Percentiles rank a stretch among this genome's conserved stretches.
These are phyloP conservation scores for Yamadazyma blattariae DNA, from an alignment of 1,139 yeast species.

Conservation along the genomic window DNA sequence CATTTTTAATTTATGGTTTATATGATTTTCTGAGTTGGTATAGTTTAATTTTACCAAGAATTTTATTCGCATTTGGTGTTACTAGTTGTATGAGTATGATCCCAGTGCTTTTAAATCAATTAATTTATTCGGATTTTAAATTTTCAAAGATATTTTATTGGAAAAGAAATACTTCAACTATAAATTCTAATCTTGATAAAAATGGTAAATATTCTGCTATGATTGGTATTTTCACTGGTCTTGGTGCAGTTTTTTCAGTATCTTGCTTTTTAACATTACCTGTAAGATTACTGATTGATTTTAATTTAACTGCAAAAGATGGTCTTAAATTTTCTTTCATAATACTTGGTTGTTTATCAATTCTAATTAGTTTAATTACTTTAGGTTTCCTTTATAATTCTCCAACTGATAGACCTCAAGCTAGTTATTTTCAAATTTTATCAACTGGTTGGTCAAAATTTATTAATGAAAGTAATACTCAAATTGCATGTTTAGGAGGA, in stretches of 20 bases:
- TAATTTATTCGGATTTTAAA: slow-evolving; percentile 44
- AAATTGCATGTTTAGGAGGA: slow-evolving; percentile 59
- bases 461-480: slow-evolving; percentile 28
- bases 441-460: slow-evolving; percentile 43
- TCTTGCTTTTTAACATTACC: slow-evolving; percentile 49
- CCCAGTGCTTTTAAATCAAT: slow-evolving; percentile 52
- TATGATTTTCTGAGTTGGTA: slow-evolving; percentile 27
- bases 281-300: slow-evolving; percentile 29
- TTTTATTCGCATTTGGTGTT: slow-evolving; percentile 59
- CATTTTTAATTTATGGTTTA: slow-evolving; percentile 50
- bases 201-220: slow-evolving; percentile 60
- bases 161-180: slow-evolving; percentile 11
- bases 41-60: slow-evolving; percentile 49
- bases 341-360: slow-evolving; percentile 44
- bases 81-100: slow-evolving; percentile 51
- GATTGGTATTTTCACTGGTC: slow-evolving; percentile 61
- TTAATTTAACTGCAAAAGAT: slow-evolving; percentile 26
- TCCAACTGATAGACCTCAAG: slow-evolving; percentile 1
- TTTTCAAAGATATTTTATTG: slow-evolving; percentile 25
- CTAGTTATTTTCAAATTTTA: slow-evolving; percentile 32
- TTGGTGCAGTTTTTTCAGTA: slow-evolving; percentile 66
- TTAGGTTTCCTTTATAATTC: slow-evolving; percentile 41
- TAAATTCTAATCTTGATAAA: slow-evolving; percentile 15
- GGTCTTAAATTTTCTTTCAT: slow-evolving; percentile 49
- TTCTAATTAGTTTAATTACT: slow-evolving; percentile 36